Base-by-base conservation (phyloP, 768 basidiomycete genomes). In the Roridomyces roridus region DNA sequence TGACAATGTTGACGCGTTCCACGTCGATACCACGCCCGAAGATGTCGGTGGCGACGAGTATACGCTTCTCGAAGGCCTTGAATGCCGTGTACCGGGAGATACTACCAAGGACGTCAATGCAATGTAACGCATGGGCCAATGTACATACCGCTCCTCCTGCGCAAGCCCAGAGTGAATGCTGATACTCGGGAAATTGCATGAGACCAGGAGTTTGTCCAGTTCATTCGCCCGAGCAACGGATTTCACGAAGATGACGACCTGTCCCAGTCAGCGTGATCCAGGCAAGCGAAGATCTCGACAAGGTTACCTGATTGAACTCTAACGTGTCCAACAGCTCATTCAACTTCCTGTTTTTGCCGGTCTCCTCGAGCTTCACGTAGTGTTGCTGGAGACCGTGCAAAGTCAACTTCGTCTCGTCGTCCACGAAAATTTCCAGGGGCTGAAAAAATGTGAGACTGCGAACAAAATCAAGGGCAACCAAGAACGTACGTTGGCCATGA, bases 211-310 rank as follows among this genome's bases (percentile, higher is more conserved):
- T 72, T 95, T 95, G 79, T 99, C 97, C 59, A 99, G 77, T 73
- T 98, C 95, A 54, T 94, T 95, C 2, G 96, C 97, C 61, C 97
- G 90, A 21, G 92, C 91, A 42, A 98, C 96, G 10, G 96, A 98
- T 75, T 98, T 99, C 57, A 99, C 97, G 63, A 99, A 99, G 65
- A 99, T 99, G 60, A 98, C 96, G 66, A 99, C 97, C 96, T 98
- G 51, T n/a, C 17, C 35, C n/a, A 4, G 36, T 55, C 39, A 60
- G 18, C 11, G 23, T 18, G 2, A 37, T 18, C n/a, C 9, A 36
- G 12, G 36, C 37, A 18, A 39, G 15, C 12, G 21, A n/a, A 40
- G 14, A 11, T 24, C 11, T 10, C 7, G 8, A n/a, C 21, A 18
- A 15, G 9, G 11, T 50, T 52, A 94, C 96, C 72, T 99, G 97